Evolutionary conservation across 345 rosid species (phyloP).

Genomic region (Hibiscus mutabilis): DNA sequence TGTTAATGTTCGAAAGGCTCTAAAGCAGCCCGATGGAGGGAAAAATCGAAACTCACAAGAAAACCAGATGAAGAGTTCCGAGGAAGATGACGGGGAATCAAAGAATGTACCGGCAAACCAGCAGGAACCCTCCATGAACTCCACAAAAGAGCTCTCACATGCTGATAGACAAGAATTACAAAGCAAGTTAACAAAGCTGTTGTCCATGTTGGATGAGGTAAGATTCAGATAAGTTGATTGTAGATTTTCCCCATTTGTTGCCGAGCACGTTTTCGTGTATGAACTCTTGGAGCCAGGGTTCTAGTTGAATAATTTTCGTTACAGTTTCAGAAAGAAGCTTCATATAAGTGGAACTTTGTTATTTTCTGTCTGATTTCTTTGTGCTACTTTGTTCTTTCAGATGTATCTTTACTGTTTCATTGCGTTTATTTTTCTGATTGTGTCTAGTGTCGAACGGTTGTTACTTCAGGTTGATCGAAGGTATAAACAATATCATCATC

Average conservation of each 20-base stretch:
- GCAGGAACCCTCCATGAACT: constrained; percentile 31
- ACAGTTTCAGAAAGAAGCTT: not conserved
- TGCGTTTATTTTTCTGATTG: not conserved
- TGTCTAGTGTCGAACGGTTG: not conserved
- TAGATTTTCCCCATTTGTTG: not conserved
- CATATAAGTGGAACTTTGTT: not conserved
- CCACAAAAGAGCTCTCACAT: constrained; percentile 54
- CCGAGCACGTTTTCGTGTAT: not conserved
- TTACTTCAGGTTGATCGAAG: constrained; percentile 73
- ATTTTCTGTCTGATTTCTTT: not conserved
- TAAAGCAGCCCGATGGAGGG: constrained; percentile 60
- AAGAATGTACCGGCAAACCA: constrained; percentile 32
- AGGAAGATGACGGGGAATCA: constrained; percentile 43
- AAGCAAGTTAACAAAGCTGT: constrained; percentile 75
- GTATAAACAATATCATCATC: constrained; percentile 91
- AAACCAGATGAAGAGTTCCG: constrained; percentile 32
- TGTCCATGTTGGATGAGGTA: constrained; percentile 93
- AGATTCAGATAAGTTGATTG: not conserved
- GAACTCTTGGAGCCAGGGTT: not conserved
- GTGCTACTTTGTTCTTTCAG: not conserved
- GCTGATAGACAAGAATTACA: constrained; percentile 83
- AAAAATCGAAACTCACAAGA: constrained; percentile 40
- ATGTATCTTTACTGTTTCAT: not conserved
- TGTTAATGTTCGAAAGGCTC: constrained; percentile 77
- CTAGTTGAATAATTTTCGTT: not conserved